These are phyloP conservation scores for Prunus mume DNA, from an alignment of 306 rosid species.

Conservation along the genomic window DNA sequence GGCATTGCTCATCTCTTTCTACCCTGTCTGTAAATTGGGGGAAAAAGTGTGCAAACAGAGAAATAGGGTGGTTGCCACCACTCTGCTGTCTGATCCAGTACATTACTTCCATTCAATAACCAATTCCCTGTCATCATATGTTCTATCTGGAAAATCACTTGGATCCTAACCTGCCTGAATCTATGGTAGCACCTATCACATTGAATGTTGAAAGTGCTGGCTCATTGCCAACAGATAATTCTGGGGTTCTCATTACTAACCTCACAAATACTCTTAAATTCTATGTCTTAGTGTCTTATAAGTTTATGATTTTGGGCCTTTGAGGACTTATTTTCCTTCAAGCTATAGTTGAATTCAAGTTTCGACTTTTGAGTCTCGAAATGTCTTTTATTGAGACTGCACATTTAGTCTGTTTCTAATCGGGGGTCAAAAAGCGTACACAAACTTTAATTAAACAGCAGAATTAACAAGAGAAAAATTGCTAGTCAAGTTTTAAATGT, in stretches of 20 bases:
- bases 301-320: neutral
- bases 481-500: too few relatives aligned
- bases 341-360: neutral
- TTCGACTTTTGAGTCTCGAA: neutral
- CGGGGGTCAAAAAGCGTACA: neutral
- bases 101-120: too few relatives aligned
- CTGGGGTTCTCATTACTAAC: neutral
- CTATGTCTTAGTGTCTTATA: neutral
- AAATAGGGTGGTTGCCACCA: neutral
- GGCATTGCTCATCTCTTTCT: neutral
- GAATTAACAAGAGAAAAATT: too few relatives aligned
- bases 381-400: neutral
- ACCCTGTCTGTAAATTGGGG: neutral
- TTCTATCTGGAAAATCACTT: too few relatives aligned
- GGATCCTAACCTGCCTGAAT: neutral
- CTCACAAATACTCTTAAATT: neutral
- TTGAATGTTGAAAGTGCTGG: neutral
- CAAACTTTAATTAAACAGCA: neutral
- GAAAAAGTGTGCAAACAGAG: neutral
- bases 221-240: too few relatives aligned
- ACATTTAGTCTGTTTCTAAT: neutral
- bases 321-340: neutral
- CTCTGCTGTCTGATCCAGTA: neutral
- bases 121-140: too few relatives aligned
- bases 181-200: neutral